A percentile compares a stretch with the other conserved stretches of the same genome.
phyloP scores from a whole-genome alignment of 2,329 filamentous ascomycete genomes.

The Fusarium begoniae region DNA sequence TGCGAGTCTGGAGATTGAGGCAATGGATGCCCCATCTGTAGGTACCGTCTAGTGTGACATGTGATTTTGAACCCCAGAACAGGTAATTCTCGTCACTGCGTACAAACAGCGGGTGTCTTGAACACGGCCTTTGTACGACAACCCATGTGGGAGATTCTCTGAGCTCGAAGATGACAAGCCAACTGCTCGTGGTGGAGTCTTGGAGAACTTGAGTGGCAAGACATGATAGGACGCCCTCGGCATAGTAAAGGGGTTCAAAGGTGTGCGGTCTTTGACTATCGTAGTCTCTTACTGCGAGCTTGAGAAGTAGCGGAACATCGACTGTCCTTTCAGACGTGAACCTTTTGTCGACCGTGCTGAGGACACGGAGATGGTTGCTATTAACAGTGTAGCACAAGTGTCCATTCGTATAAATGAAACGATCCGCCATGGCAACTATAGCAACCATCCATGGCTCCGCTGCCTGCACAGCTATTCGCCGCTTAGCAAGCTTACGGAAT shows the following conservation, averaged over 20 bases:
- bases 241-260: constrained; percentile 66
- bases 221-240: constrained; percentile 66
- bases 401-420: constrained; percentile 71
- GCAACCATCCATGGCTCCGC: constrained; percentile 70
- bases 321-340: constrained; percentile 63
- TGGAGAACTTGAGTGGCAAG: constrained; percentile 57
- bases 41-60: constrained; percentile 60
- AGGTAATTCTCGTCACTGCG: constrained; percentile 70
- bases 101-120: constrained; percentile 69
- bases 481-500: constrained; percentile 68
- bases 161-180: constrained; percentile 57
- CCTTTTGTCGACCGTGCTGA: constrained; percentile 62
- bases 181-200: constrained; percentile 51
- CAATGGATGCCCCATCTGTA: constrained; percentile 71
- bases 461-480: constrained; percentile 66
- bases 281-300: constrained; percentile 49
- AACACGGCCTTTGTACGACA: constrained; percentile 52
- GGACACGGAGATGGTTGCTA: constrained; percentile 59
- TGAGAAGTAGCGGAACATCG: constrained; percentile 57
- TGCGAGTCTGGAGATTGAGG: constrained; percentile 54
- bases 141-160: constrained; percentile 57
- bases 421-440: constrained; percentile 66
- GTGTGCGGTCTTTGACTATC: constrained; percentile 50
- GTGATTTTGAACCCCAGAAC: constrained; percentile 72
- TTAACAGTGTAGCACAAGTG: constrained; percentile 70